Evolutionary conservation across 306 rosid species (phyloP), one percentile per base, ranked within the genome.

Genomic region (Cyamopsis tetragonoloba): DNA sequence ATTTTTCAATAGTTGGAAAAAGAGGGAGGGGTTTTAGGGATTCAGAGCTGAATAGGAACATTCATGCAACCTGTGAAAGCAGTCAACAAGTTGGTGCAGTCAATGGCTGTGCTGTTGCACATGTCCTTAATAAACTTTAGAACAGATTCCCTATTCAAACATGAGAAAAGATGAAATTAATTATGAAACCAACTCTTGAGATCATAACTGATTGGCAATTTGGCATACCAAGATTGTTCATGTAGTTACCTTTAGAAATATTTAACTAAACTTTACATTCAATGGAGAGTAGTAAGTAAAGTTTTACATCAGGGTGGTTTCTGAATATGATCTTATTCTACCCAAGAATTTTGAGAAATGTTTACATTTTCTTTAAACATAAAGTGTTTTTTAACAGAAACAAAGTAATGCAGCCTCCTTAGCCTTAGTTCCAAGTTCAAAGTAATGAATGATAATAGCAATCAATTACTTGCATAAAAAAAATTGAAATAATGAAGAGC

Each of bases 71-170:
- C 96, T 76, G 98, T 92, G 82, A 92, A 84, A 69, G 91, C 17
- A 5, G 89, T 89, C 43, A 87, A 76, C 81, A 89, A 77, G 74
- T 89, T 51, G 61, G 86, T 72, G 81, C 98, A 92, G 80, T 92
- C 91, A 66, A 89, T 70, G 14, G 79, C 89, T 31, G 96, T 87
- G 69, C 70, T 68, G 9, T 61, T 47, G 80, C 98, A 92, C 73
- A 86, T 42, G 22, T 83, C 86, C 83, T 55, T 68, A 4, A 92
- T 80, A 72, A 84, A 82, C 55, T 92, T 49, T 37, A 83, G 42
- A 1, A 76, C 71, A 63, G 79, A 66, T 42, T 56, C 77, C 77
- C 98, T 92, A 31, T 51, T 66, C 44, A 61, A 55, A 71, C 57
- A 75, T 59, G 31, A 59, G 60, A 57, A 38, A 41, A 63, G 4